Evolutionary conservation across 1,284 basidiomycete species (phyloP).

Genomic region (Blastosporella zonata): DNA sequence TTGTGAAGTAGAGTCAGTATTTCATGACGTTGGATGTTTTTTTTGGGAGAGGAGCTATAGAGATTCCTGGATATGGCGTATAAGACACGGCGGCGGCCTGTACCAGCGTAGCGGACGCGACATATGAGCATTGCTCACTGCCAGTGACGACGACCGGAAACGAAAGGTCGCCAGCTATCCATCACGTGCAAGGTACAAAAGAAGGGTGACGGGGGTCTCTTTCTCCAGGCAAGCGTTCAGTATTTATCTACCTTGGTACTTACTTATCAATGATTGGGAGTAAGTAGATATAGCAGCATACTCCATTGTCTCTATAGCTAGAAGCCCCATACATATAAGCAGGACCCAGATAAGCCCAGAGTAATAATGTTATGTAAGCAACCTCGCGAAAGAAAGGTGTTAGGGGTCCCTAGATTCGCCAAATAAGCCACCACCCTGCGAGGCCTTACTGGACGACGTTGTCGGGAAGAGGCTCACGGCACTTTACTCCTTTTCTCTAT

Average conservation of each 20-base stretch:
- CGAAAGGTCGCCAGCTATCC: background rate
- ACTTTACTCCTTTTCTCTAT: slow-evolving; percentile 8
- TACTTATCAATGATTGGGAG: too few relatives aligned
- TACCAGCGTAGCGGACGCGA: slow-evolving; percentile 13
- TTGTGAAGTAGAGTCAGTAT: slow-evolving; percentile 38
- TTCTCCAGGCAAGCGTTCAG: background rate
- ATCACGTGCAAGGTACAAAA: slow-evolving; percentile 4
- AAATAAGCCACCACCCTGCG: slow-evolving; percentile 14
- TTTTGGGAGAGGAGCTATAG: background rate
- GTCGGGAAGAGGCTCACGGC: background rate
- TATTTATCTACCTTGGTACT: background rate
- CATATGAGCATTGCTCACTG: slow-evolving; percentile 20
- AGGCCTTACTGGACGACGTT: slow-evolving; percentile 6
- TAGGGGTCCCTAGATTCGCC: slow-evolving; percentile 11
- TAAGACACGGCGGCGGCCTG: slow-evolving; percentile 1
- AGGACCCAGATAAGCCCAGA: too few relatives aligned
- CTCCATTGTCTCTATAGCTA: too few relatives aligned
- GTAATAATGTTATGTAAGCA: too few relatives aligned
- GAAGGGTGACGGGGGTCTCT: background rate
- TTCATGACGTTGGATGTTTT: slow-evolving; percentile 12
- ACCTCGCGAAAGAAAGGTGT: too few relatives aligned
- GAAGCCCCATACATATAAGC: too few relatives aligned
- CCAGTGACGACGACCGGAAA: slow-evolving; percentile 4
- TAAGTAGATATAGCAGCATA: too few relatives aligned
- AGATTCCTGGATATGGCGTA: background rate